Percentiles rank a stretch among this genome's conserved stretches.
Evolutionary conservation across 2,329 filamentous ascomycete species (phyloP).

Genomic region (Zasmidium cellare): DNA sequence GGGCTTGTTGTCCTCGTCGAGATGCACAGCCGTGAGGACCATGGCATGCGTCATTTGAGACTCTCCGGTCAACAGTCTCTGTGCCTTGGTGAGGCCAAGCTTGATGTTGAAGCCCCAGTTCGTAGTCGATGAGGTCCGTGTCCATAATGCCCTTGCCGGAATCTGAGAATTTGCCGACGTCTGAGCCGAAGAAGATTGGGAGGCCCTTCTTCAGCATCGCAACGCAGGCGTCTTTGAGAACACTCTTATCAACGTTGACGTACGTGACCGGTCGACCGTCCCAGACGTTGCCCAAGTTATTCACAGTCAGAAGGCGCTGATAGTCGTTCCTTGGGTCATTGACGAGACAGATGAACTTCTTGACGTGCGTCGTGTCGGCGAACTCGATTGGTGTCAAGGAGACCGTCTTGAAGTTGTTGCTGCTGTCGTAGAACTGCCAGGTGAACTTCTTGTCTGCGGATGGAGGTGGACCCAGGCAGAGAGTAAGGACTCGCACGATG

Average conservation of each 20-base stretch:
- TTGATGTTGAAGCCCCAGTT: conserved; percentile 79
- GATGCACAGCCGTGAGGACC: conserved; percentile 83
- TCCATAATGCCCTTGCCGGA: conserved; percentile 74
- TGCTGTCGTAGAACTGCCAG: conserved; percentile 76
- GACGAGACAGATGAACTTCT: conserved; percentile 75
- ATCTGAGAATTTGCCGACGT: conserved; percentile 82
- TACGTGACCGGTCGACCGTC: conserved; percentile 76
- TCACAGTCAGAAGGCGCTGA: conserved; percentile 71
- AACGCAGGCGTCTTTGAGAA: conserved; percentile 72
- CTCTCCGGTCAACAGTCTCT: conserved; percentile 72
- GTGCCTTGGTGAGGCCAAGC: conserved; percentile 73
- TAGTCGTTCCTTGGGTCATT: conserved; percentile 81
- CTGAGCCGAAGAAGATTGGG: conserved; percentile 85
- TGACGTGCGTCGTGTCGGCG: conserved; percentile 65
- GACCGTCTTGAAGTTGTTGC: conserved; percentile 63
- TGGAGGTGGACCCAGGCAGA: conserved; percentile 79
- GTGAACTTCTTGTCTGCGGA: conserved; percentile 67
- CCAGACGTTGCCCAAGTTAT: conserved; percentile 77
- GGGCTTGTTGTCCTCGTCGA: conserved; percentile 64
- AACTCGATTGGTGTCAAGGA: conserved; percentile 69
- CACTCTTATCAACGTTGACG: conserved; percentile 74
- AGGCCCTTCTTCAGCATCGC: conserved; percentile 75
- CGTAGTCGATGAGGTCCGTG: conserved; percentile 72
- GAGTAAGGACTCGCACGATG: conserved; percentile 76
- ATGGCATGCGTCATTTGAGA: conserved; percentile 89